These are phyloP conservation scores for Mycena chlorophos DNA, from an alignment of 768 basidiomycete genomes.

Conservation along the genomic window DNA sequence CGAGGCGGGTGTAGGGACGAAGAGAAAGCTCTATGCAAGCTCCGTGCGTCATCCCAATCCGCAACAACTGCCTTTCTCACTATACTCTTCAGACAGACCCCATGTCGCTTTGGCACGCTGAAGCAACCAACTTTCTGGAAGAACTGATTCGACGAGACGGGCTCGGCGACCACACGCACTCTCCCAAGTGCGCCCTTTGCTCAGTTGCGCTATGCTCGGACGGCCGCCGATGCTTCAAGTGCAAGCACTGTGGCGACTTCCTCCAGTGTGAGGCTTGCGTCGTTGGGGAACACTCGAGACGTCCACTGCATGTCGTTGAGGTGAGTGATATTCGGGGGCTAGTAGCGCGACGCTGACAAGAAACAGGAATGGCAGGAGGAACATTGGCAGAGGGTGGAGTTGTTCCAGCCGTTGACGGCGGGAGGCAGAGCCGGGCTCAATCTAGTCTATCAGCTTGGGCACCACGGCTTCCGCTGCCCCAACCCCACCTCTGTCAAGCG, in stretches of 20 bases:
- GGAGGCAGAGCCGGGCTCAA: background rate
- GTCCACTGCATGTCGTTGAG: background rate
- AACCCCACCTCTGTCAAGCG: background rate
- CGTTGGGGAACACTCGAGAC: background rate
- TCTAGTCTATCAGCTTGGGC: slow-evolving; percentile 7
- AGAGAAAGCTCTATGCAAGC: background rate
- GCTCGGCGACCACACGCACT: background rate
- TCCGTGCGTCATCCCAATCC: background rate
- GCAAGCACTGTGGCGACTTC: background rate
- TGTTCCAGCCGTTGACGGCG: background rate
- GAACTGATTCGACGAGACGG: background rate
- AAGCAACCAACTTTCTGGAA: background rate
- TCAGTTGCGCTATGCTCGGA: background rate
- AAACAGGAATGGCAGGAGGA: slow-evolving; percentile 1
- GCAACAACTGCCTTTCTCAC: background rate
- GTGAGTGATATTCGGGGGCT: background rate
- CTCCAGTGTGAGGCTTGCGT: slow-evolving; percentile 1
- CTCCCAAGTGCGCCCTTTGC: background rate
- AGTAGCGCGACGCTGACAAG: background rate
- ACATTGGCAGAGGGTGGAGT: background rate
- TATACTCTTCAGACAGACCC: background rate
- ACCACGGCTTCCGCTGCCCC: slow-evolving; percentile 1
- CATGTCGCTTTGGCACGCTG: background rate
- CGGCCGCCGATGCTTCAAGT: background rate
- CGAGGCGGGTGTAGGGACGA: background rate